A percentile compares a stretch with the other conserved stretches of the same genome.
These are phyloP conservation scores for Annulohypoxylon bovei DNA, from an alignment of 495 filamentous ascomycete genomes.

Conservation along the genomic window DNA sequence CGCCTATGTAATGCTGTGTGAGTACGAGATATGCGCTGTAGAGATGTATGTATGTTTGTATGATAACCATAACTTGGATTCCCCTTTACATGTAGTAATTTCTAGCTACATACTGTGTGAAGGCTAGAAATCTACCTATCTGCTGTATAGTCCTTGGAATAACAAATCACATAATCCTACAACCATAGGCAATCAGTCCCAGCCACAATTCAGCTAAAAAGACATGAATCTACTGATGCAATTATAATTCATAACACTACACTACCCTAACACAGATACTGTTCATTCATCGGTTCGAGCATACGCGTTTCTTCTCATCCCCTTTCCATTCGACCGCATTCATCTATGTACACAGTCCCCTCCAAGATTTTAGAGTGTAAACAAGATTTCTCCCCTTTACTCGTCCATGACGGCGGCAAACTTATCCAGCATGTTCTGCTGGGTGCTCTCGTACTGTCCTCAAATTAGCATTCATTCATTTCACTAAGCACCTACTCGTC, in stretches of 20 bases:
- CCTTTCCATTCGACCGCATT: not conserved
- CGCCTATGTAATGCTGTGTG: no score
- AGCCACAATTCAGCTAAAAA: no score
- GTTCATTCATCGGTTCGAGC: conserved; percentile 1
- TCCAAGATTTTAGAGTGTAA: not conserved
- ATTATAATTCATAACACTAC: conserved; percentile 4
- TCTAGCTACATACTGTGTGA: not conserved
- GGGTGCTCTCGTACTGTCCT: conserved; percentile 83
- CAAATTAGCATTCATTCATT: conserved; percentile 23
- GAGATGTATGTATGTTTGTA: not conserved
- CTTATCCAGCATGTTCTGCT: conserved; percentile 92
- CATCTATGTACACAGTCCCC: not conserved
- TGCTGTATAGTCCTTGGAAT: no score
- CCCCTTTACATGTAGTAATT: not conserved
- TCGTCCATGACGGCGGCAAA: conserved; percentile 95
- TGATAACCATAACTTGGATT: not conserved
- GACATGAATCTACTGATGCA: not conserved
- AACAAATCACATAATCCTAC: not conserved
- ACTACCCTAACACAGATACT: conserved; percentile 7
- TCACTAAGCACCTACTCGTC: not conserved
- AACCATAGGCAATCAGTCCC: no score
- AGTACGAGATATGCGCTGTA: not conserved
- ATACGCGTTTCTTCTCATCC: not conserved
- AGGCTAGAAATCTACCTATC: not conserved
- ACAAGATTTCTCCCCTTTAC: conserved; percentile 56